Conservation (phyloP, 805 yeast species). For the Candida rishiriensis region DNA sequence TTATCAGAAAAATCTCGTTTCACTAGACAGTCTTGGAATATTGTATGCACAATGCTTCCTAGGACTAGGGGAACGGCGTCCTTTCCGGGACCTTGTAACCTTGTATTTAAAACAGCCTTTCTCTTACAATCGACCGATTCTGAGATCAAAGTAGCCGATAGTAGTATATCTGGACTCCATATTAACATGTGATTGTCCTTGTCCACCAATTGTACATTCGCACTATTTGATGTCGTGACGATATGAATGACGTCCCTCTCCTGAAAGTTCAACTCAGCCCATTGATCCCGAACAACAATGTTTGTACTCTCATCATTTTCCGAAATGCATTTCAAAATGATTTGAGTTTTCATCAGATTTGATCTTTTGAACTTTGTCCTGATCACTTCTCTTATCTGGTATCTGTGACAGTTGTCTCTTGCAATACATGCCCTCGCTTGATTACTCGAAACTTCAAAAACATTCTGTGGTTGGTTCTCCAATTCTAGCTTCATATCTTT, state of each 20-base stretch:
- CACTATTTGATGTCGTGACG: conserved; percentile 34
- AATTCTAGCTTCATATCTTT: conserved; percentile 19
- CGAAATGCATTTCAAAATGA: conserved; percentile 49
- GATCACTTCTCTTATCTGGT: conserved; percentile 36
- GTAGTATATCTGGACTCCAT: conserved; percentile 76
- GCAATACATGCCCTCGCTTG: conserved; percentile 40
- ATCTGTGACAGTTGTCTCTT: conserved; percentile 45
- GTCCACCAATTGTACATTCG: conserved; percentile 44
- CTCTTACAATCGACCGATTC: conserved; percentile 72
- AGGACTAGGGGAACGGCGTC: conserved; percentile 58
- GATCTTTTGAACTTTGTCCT: conserved; percentile 29
- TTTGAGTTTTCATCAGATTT: conserved; percentile 37
- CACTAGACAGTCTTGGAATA: conserved; percentile 59
- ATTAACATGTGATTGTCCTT: conserved; percentile 58
- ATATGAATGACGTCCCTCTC: conserved; percentile 59
- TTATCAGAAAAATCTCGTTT: conserved; percentile 32
- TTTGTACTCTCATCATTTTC: conserved; percentile 30
- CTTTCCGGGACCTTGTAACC: conserved; percentile 61
- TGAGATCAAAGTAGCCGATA: conserved; percentile 80
- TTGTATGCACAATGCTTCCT: conserved; percentile 79
- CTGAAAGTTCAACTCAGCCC: conserved; percentile 46
- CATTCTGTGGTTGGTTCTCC: conserved; percentile 7
- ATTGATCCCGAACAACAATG: conserved; percentile 57
- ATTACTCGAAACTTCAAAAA: conserved; percentile 13
- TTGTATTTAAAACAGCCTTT: conserved; percentile 55